Evolutionary conservation across 2,329 filamentous ascomycete genomes (phyloP).

Genomic region (Septoria petroselini): DNA sequence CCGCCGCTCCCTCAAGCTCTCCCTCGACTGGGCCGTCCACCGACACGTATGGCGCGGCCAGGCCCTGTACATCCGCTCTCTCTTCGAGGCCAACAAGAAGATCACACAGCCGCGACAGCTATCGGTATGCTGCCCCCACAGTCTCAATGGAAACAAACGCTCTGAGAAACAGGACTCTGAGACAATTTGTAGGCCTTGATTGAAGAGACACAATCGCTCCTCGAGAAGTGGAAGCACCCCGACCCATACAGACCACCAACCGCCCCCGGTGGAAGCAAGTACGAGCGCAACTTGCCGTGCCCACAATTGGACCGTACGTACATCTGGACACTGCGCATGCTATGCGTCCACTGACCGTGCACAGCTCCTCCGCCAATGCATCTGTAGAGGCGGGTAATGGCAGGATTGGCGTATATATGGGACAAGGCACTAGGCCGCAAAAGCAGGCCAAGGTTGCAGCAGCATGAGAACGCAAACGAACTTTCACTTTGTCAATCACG

Average conservation of each 20-base stretch:
- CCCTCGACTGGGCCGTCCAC: constrained; percentile 93
- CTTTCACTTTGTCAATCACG: background rate
- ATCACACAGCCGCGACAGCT: constrained; percentile 81
- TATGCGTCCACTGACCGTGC: constrained; percentile 6
- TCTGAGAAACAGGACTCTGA: background rate
- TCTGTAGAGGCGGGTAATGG: constrained; percentile 34
- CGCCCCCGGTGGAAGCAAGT: constrained; percentile 94
- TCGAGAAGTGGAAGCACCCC: constrained; percentile 96
- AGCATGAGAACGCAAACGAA: background rate
- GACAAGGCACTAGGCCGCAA: background rate
- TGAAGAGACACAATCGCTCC: constrained; percentile 79
- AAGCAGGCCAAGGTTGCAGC: background rate
- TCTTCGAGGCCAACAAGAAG: constrained; percentile 91
- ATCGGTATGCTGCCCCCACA: constrained; percentile 57
- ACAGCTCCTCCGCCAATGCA: constrained; percentile 53
- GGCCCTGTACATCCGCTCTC: constrained; percentile 87
- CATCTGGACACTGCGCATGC: background rate
- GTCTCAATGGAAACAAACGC: too few species aligned
- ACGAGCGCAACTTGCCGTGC: constrained; percentile 83
- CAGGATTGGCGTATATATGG: constrained; percentile 26
- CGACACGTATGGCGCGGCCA: constrained; percentile 92
- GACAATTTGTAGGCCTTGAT: constrained; percentile 66
- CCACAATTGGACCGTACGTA: constrained; percentile 75
- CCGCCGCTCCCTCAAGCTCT: constrained; percentile 85
- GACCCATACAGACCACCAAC: constrained; percentile 88